phyloP scores from a whole-genome alignment of 192 early-diverging fungal species.

The Umbelopsis vinacea region DNA sequence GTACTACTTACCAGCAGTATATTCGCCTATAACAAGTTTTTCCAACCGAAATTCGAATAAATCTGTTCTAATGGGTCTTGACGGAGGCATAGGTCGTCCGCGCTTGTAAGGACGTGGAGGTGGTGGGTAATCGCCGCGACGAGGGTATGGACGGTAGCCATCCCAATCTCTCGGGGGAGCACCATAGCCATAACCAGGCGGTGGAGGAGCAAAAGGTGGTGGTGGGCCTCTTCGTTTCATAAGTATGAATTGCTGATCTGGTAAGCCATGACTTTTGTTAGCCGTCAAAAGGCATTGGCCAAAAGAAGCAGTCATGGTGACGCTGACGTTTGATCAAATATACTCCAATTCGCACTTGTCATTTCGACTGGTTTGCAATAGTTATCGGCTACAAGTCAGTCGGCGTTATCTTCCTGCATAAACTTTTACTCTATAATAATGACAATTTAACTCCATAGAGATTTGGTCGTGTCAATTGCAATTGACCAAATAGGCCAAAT shows the following conservation, averaged over 20 bases:
- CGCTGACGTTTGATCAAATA: too few relatives aligned
- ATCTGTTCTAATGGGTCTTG: slow-evolving; percentile 20
- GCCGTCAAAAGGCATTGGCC: too few relatives aligned
- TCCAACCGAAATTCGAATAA: slow-evolving; percentile 29
- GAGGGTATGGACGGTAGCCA: neutral
- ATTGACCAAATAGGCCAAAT: too few relatives aligned
- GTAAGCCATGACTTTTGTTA: neutral
- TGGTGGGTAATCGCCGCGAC: slow-evolving; percentile 11
- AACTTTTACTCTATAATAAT: too few relatives aligned
- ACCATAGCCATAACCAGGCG: neutral
- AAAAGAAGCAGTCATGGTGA: neutral
- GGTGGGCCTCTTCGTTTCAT: slow-evolving; percentile 21
- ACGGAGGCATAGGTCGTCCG: neutral
- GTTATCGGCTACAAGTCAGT: too few relatives aligned
- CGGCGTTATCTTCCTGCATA: too few relatives aligned
- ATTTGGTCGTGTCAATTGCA: too few relatives aligned
- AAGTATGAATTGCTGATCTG: neutral
- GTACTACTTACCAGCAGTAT: slow-evolving; percentile 21
- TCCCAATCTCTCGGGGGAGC: slow-evolving; percentile 1
- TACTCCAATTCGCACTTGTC: too few relatives aligned
- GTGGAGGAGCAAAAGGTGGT: slow-evolving; percentile 6
- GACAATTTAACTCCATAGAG: too few relatives aligned
- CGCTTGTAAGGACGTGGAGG: slow-evolving; percentile 6
- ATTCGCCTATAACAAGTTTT: slow-evolving; percentile 24
- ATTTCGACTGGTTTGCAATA: too few relatives aligned